Percentiles rank a stretch among this genome's conserved stretches.
phyloP scores from a whole-genome alignment of 1,139 yeast genomes.

The Suhomyces kunorum region DNA sequence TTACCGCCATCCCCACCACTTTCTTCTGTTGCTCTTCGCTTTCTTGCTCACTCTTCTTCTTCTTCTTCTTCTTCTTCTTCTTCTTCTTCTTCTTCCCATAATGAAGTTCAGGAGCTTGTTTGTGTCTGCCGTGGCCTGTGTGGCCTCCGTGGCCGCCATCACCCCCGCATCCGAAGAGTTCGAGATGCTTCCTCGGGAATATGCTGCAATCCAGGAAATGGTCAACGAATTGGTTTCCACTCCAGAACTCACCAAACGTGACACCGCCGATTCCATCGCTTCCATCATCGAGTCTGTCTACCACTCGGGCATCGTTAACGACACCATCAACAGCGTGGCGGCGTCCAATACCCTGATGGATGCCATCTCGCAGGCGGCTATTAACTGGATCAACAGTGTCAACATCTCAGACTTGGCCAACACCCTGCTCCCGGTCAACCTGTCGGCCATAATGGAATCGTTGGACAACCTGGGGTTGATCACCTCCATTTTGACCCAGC shows the following conservation, averaged over 20 bases:
- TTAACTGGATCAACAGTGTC: slow-evolving; percentile 12
- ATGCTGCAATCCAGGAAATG: slow-evolving; percentile 3
- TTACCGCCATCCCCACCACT: slow-evolving; percentile 4
- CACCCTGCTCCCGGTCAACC: slow-evolving; percentile 19
- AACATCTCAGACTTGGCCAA: slow-evolving; percentile 4
- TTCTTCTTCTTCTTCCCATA: background rate
- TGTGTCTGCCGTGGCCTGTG: slow-evolving; percentile 2
- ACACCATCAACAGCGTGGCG: slow-evolving; percentile 34
- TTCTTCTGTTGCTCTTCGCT: background rate
- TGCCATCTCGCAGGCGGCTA: slow-evolving; percentile 24
- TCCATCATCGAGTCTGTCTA: slow-evolving; percentile 22
- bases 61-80: background rate
- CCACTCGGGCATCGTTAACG: slow-evolving; percentile 32
- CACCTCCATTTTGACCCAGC: slow-evolving; percentile 24
- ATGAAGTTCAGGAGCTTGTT: slow-evolving; percentile 9
- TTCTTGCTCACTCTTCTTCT: background rate
- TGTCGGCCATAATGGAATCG: slow-evolving; percentile 20
- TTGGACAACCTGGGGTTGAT: slow-evolving; percentile 32
- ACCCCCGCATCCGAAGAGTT: slow-evolving; percentile 5
- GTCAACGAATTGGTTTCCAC: slow-evolving; percentile 6
- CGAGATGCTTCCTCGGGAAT: slow-evolving; percentile 4
- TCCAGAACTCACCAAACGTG: slow-evolving; percentile 19
- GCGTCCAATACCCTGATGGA: slow-evolving; percentile 29
- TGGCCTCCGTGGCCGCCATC: slow-evolving; percentile 3
- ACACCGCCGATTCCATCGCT: slow-evolving; percentile 14